Percentiles rank a stretch among this genome's conserved stretches.
phyloP scores from a whole-genome alignment of 140 eudicot genomes.

The Erigeron philadelphicus region DNA sequence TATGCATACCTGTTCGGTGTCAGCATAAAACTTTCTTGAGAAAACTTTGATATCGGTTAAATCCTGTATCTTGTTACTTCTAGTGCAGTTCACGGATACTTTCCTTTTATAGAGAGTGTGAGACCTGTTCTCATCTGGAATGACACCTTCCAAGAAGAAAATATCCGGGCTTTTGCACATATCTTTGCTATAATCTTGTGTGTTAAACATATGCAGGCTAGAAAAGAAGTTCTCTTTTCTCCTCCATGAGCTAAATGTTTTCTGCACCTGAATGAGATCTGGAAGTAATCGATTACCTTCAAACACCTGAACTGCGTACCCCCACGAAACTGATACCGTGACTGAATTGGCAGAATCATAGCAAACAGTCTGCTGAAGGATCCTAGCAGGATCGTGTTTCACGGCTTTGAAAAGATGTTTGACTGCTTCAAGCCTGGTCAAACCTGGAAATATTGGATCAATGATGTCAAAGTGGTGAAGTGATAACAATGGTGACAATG shows the following conservation, averaged over 20 bases:
- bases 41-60: conserved; percentile 42
- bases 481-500: conserved; percentile 64
- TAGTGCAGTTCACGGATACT: conserved; percentile 34
- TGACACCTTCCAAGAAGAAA: conserved; percentile 46
- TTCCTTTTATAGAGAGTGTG: conserved; percentile 39
- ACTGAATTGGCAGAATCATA: conserved; percentile 48
- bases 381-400: conserved; percentile 50
- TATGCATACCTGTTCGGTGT: conserved; percentile 45
- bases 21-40: conserved; percentile 33
- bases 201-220: conserved; percentile 60
- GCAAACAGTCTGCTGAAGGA: conserved; percentile 75
- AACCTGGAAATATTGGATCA: conserved; percentile 74
- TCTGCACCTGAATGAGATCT: conserved; percentile 48
- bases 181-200: conserved; percentile 41
- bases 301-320: conserved; percentile 64
- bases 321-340: conserved; percentile 78
- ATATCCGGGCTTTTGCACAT: conserved; percentile 47
- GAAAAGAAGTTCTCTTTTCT: conserved; percentile 42
- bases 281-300: conserved; percentile 74
- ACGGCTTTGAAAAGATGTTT: conserved; percentile 63
- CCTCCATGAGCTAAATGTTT: conserved; percentile 67
- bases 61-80: conserved; percentile 29
- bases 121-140: conserved; percentile 24
- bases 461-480: conserved; percentile 77
- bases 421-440: conserved; percentile 46